Evolutionary conservation across 352 stramenopile species (phyloP).

Genomic region (Nothophytophthora sp.): DNA sequence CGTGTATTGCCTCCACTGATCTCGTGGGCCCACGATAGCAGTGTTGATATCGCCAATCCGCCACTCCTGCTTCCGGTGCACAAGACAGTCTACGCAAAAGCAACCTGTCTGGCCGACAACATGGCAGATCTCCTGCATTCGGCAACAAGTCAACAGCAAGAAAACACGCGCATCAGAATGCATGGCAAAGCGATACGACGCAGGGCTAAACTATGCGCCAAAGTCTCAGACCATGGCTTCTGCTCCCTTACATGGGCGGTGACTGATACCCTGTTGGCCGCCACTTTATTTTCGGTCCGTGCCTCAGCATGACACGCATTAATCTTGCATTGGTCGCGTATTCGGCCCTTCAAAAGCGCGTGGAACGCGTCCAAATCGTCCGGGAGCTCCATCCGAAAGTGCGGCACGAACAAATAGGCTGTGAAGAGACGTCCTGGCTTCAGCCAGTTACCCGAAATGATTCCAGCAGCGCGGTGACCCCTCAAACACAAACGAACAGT

Average conservation of each 20-base stretch:
- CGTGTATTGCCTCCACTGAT: conserved; percentile 63
- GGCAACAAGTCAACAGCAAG: no score
- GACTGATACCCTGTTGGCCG: conserved; percentile 14
- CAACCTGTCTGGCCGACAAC: conserved; percentile 70
- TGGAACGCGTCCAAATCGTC: conserved; percentile 49
- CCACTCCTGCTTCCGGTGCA: conserved; percentile 77
- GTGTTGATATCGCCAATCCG: conserved; percentile 72
- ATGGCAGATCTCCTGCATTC: conserved; percentile 39
- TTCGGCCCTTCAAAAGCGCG: conserved; percentile 45
- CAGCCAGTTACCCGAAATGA: neutral
- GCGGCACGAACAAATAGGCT: conserved; percentile 4
- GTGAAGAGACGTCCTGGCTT: conserved; percentile 26
- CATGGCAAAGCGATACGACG: no score
- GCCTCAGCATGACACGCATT: conserved; percentile 29
- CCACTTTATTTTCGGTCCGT: conserved; percentile 23
- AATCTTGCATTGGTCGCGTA: conserved; percentile 58
- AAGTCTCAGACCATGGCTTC: neutral
- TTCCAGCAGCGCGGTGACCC: conserved; percentile 1
- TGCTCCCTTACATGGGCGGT: conserved; percentile 10
- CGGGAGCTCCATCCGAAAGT: conserved; percentile 35
- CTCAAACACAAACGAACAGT: neutral
- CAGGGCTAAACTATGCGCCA: no score
- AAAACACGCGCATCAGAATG: no score
- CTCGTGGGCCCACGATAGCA: conserved; percentile 58
- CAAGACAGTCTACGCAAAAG: conserved; percentile 74